Conservation (phyloP, 2,329 filamentous ascomycete species). For the Sporothrix mexicana region DNA sequence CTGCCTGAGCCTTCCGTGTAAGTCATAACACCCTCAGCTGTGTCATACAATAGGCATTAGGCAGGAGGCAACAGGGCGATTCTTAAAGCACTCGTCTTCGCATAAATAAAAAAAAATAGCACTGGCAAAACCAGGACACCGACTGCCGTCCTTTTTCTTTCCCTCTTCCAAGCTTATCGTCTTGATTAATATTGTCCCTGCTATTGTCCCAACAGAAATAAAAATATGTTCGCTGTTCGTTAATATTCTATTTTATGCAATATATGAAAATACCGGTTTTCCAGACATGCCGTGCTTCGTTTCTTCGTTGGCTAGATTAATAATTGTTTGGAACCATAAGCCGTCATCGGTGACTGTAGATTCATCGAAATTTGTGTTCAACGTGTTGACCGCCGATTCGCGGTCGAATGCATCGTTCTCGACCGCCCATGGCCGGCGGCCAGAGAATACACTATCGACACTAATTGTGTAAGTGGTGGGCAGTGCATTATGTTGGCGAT, state of each 20-base stretch:
- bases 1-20: background rate
- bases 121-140: background rate
- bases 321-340: background rate
- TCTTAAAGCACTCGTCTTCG: background rate
- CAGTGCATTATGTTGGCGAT: too few relatives aligned
- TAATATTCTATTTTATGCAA: background rate
- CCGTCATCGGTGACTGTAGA: background rate
- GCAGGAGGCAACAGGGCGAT: slow-evolving; percentile 6
- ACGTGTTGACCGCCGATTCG: too few relatives aligned
- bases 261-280: background rate
- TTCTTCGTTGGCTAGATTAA: background rate
- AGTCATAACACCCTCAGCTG: background rate
- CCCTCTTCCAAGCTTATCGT: background rate
- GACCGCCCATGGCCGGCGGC: too few relatives aligned
- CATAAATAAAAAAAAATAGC: background rate
- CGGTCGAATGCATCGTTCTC: too few relatives aligned
- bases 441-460: too few relatives aligned
- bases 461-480: too few relatives aligned
- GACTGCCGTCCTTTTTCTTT: background rate
- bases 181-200: background rate
- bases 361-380: too few relatives aligned
- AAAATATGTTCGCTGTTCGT: background rate
- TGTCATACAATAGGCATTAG: background rate
- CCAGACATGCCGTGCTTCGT: background rate
- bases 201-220: background rate